A percentile compares a stretch with the other conserved stretches of the same genome.
These are phyloP conservation scores for Lactarius sanguifluus DNA, from an alignment of 768 basidiomycete genomes.

Conservation along the genomic window DNA sequence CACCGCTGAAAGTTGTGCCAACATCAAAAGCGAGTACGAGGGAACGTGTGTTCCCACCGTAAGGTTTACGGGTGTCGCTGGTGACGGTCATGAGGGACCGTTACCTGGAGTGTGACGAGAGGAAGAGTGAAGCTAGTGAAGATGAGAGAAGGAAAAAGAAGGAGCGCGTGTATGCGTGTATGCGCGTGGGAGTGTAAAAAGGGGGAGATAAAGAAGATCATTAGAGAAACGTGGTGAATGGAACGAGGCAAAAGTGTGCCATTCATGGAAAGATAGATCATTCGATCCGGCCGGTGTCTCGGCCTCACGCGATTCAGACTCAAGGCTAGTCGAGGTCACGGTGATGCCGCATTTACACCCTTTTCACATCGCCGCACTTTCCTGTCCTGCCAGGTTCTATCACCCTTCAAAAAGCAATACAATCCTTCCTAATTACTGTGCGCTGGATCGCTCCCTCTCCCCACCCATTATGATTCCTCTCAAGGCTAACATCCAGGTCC, in stretches of 20 bases:
- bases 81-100: conserved; percentile 47
- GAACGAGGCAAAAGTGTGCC: conserved; percentile 10
- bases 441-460: conserved; percentile 14
- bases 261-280: background rate
- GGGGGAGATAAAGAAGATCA: conserved; percentile 6
- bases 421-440: conserved; percentile 14
- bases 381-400: background rate
- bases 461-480: conserved; percentile 21
- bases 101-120: conserved; percentile 23
- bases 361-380: conserved; percentile 21
- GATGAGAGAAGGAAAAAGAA: conserved; percentile 3
- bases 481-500: conserved; percentile 31
- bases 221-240: background rate
- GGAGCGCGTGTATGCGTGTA: conserved; percentile 6
- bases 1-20: conserved; percentile 81
- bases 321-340: conserved; percentile 2
- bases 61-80: conserved; percentile 72
- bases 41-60: conserved; percentile 58
- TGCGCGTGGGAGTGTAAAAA: conserved; percentile 1
- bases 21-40: conserved; percentile 80
- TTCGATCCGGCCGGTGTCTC: conserved; percentile 4
- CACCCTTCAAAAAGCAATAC: conserved; percentile 21
- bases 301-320: background rate
- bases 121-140: conserved; percentile 2
- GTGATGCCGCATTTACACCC: conserved; percentile 5